phyloP scores from a whole-genome alignment of 768 basidiomycete species.

The Mycena galericulata region DNA sequence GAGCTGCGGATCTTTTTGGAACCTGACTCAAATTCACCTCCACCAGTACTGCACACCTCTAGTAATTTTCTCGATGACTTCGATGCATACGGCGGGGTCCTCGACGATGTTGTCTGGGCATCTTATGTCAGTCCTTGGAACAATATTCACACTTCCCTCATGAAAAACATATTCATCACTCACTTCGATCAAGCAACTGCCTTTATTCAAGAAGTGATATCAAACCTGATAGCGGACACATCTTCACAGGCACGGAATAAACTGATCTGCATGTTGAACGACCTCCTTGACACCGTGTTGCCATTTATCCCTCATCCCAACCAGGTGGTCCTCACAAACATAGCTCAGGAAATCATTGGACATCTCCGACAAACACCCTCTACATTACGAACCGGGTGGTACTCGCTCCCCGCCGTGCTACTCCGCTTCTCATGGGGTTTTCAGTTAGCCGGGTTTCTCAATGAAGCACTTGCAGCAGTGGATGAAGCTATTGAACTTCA shows the following conservation, averaged over 20 bases:
- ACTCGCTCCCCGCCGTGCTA: not conserved
- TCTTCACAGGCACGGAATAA: not conserved
- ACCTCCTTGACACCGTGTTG: not conserved
- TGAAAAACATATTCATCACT: too few relatives aligned
- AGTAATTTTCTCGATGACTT: not conserved
- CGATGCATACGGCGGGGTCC: not conserved
- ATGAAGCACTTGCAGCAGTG: not conserved
- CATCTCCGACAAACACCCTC: not conserved
- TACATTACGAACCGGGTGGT: not conserved
- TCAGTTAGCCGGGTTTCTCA: not conserved
- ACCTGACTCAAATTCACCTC: not conserved
- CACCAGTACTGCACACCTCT: not conserved
- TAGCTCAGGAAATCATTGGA: not conserved
- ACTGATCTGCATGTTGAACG: not conserved
- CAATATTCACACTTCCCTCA: too few relatives aligned
- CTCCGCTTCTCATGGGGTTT: not conserved
- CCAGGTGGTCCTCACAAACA: not conserved
- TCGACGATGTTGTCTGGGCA: not conserved
- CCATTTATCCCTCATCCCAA: not conserved
- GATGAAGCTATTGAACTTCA: not conserved
- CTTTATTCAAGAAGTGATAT: not conserved
- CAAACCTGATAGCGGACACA: not conserved
- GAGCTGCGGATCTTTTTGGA: conserved; percentile 10
- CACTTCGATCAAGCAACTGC: conserved; percentile 1
- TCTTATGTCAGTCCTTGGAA: not conserved